Percentiles rank a stretch among this genome's conserved stretches.
Conservation (phyloP, 257 asterid genomes). For the Nicotiana tomentosiformis region DNA sequence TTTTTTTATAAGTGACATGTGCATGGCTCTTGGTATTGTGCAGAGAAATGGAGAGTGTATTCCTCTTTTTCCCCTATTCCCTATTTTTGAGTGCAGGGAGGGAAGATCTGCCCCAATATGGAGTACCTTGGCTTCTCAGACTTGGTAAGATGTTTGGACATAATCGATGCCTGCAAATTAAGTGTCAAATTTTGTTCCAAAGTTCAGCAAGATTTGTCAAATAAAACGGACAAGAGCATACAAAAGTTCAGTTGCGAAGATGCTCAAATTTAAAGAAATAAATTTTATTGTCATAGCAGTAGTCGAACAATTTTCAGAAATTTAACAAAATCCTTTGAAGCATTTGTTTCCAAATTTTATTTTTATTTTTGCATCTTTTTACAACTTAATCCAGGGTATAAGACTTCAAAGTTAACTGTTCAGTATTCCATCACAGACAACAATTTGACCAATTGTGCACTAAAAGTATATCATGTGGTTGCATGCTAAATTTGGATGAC, state of each 20-base stretch:
- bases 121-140: constrained; percentile 66
- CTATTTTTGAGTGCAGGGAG: background rate
- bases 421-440: background rate
- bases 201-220: background rate
- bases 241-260: background rate
- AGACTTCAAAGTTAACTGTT: background rate
- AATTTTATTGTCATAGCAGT: background rate
- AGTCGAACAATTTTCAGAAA: background rate
- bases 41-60: background rate
- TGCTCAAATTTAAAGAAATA: background rate
- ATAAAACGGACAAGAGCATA: background rate
- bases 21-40: constrained; percentile 1
- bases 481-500: constrained; percentile 1
- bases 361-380: background rate
- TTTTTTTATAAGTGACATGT: too few species aligned
- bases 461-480: background rate
- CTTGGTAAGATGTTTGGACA: constrained; percentile 61
- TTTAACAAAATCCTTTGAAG: background rate
- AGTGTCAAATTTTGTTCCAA: background rate
- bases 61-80: background rate
- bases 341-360: background rate
- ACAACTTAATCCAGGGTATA: background rate
- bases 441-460: background rate
- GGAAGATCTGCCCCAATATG: background rate
- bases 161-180: constrained; percentile 59